Base-by-base conservation (phyloP, 495 filamentous ascomycete species). In the Elaphomyces granulatus region DNA sequence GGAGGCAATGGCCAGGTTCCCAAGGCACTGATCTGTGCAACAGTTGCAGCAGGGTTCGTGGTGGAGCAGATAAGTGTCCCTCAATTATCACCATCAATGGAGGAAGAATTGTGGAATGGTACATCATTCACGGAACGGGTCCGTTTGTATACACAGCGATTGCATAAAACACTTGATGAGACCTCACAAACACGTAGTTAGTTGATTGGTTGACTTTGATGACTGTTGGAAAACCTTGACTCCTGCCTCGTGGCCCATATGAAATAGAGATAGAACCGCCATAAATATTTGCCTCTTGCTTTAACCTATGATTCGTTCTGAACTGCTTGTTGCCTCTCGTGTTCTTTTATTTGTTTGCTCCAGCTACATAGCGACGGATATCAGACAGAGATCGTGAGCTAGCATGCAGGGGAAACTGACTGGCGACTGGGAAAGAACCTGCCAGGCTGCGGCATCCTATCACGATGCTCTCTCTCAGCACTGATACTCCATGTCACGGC, bases 351-450 rank as follows among this genome's bases (percentile, higher is more conserved):
- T 55, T 95, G 80, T 56, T 71, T 86, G 65, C 77, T 88, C 90
- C 90, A 95, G 58, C 87, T 94, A 54, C 26, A 46, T 35, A 7
- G 34, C 20, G 38, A n/a, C n/a, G n/a, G n/a, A n/a, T n/a, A n/a
- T n/a, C n/a, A n/a, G n/a, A n/a, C n/a, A n/a, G n/a, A n/a, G n/a
- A n/a, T n/a, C n/a, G n/a, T n/a, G n/a, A n/a, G n/a, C n/a, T n/a
- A 36, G 32, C n/a, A n/a, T n/a, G n/a, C n/a, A n/a, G 40, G 20
- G 31, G 15, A 45, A 37, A 78, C 87, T 52, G 69, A 88, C 90
- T 92, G 81, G 78, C 92, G 78, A 67, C 87, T 95, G 16, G 90
- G 92, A 66, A 76, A 95, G 72, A 95, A 95, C 48, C 85, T 69
- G 45, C 72, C 78, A 26, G 75, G 72, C 59, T 93, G 86, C 30